phyloP scores from a whole-genome alignment of 2,329 filamentous ascomycete genomes.

The Botrytis cinerea region DNA sequence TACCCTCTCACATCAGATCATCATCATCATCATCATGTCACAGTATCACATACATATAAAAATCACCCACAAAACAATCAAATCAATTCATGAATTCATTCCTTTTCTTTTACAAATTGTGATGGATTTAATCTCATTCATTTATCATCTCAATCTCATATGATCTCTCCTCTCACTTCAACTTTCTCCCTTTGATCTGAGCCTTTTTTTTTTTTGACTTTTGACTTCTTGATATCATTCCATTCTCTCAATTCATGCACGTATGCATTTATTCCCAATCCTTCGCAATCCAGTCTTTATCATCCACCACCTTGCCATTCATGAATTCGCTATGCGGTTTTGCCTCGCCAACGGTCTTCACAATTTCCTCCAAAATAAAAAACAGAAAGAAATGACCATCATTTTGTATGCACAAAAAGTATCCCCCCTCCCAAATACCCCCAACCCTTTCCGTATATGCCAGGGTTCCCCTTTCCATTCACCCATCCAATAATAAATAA shows the following conservation, averaged over 20 bases:
- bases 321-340: neutral
- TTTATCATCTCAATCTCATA: constrained; percentile 19
- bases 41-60: neutral
- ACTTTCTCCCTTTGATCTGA: neutral
- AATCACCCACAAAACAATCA: neutral
- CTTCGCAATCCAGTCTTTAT: constrained; percentile 8
- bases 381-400: constrained; percentile 13
- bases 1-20: neutral
- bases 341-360: neutral
- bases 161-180: neutral
- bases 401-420: constrained; percentile 19
- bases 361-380: neutral
- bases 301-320: constrained; percentile 12
- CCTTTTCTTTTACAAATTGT: neutral
- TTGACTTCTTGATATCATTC: neutral
- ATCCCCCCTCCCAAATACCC: constrained; percentile 4
- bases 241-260: neutral
- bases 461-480: constrained; percentile 8
- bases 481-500: constrained; percentile 13
- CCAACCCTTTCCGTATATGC: constrained; percentile 11
- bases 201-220: neutral
- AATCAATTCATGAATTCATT: neutral
- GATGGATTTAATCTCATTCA: constrained; percentile 14
- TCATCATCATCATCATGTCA: neutral
- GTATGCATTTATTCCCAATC: neutral